Conservation (phyloP, 768 basidiomycete genomes). For the Gautieria morchelliformis region DNA sequence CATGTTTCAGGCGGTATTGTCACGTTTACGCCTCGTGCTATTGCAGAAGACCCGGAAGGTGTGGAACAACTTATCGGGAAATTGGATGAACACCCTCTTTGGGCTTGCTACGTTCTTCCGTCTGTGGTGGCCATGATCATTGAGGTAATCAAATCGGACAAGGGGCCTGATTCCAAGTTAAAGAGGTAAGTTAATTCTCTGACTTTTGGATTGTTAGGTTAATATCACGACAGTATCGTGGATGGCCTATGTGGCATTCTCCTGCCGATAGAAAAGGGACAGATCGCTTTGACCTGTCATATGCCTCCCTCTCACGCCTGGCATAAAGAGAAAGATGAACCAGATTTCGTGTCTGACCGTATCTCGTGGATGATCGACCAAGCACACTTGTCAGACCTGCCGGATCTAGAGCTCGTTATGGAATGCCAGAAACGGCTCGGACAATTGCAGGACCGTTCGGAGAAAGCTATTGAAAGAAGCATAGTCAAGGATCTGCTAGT, state of each 20-base stretch:
- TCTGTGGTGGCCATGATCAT: constrained; percentile 36
- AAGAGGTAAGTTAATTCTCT: not conserved
- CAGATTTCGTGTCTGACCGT: not conserved
- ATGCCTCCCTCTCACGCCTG: not conserved
- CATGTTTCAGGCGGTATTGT: constrained; percentile 52
- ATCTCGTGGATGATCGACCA: constrained; percentile 32
- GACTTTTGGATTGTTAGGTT: not conserved
- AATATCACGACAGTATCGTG: constrained; percentile 26
- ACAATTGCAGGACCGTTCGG: constrained; percentile 24
- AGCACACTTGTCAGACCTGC: constrained; percentile 21
- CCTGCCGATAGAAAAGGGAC: constrained; percentile 43
- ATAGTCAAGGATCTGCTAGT: constrained; percentile 37
- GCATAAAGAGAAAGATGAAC: constrained; percentile 13
- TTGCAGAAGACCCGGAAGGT: constrained; percentile 43
- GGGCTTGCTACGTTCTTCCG: constrained; percentile 61
- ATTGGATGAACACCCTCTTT: constrained; percentile 51
- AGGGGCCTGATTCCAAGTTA: not conserved
- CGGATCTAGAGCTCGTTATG: constrained; percentile 34
- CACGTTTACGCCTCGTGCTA: constrained; percentile 57
- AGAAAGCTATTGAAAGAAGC: constrained; percentile 31
- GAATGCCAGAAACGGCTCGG: constrained; percentile 30
- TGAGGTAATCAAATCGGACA: not conserved
- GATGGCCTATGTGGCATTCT: constrained; percentile 35
- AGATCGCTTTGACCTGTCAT: constrained; percentile 39
- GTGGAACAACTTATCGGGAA: constrained; percentile 39